Percentiles rank a stretch among this genome's conserved stretches.
These are phyloP conservation scores for Gamarada debralockiae DNA, from an alignment of 495 filamentous ascomycete species.

Conservation along the genomic window DNA sequence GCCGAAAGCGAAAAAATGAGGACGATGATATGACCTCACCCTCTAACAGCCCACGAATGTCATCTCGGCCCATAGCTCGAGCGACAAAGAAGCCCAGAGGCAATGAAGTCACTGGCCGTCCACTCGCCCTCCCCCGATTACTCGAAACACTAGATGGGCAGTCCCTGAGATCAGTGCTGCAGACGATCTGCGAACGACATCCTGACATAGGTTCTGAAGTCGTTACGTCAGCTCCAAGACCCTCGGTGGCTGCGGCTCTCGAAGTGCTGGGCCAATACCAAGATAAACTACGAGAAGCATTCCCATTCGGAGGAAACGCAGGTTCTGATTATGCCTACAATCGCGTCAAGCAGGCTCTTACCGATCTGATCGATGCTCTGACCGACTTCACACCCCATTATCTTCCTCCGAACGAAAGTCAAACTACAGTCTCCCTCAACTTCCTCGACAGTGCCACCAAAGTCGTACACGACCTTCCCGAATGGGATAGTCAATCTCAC, in stretches of 20 bases:
- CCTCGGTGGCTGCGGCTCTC: slow-evolving; percentile 74
- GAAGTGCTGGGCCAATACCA: slow-evolving; percentile 80
- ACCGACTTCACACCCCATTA: slow-evolving; percentile 94
- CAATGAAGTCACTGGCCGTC: slow-evolving; percentile 70
- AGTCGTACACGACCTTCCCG: slow-evolving; percentile 81
- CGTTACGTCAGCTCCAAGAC: slow-evolving; percentile 77
- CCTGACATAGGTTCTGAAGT: slow-evolving; percentile 79
- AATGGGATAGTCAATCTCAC: slow-evolving; percentile 81
- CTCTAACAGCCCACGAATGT: slow-evolving; percentile 68
- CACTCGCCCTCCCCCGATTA: slow-evolving; percentile 75
- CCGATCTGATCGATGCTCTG: slow-evolving; percentile 80
- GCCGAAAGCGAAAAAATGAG: slow-evolving; percentile 86
- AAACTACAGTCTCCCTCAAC: slow-evolving; percentile 70
- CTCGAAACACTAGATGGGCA: slow-evolving; percentile 86
- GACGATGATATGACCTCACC: slow-evolving; percentile 89
- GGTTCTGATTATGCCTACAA: slow-evolving; percentile 94
- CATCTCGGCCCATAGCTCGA: slow-evolving; percentile 57
- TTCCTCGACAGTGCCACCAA: slow-evolving; percentile 88
- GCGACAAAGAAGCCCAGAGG: slow-evolving; percentile 56
- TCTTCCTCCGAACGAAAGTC: slow-evolving; percentile 83
- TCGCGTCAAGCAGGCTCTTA: slow-evolving; percentile 77
- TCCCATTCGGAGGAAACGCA: slow-evolving; percentile 78
- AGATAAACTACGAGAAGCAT: slow-evolving; percentile 67
- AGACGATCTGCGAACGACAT: slow-evolving; percentile 84
- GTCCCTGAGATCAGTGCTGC: slow-evolving; percentile 76